Base-by-base conservation (phyloP, 441 rosid genomes). In the Daphne laureola region DNA sequence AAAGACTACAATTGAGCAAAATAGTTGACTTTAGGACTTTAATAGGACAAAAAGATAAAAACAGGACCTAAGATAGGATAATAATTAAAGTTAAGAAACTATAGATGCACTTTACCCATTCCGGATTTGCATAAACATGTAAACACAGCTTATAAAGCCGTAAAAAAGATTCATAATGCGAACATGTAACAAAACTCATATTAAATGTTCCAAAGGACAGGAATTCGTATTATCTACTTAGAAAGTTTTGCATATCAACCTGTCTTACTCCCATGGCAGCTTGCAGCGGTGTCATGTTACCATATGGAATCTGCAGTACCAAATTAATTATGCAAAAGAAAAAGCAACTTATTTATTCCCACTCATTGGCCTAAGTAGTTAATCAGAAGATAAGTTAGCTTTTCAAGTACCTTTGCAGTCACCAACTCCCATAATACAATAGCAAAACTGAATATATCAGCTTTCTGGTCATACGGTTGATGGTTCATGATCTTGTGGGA, bases 211-310 rank as follows among this genome's bases (percentile, higher is more conserved):
- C 1, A 21, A 21, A 2, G 25, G 3, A 1, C 25, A 21, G 3
- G 25, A 21, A 21, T 2, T 21, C 2, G 25, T 21, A 21, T 21
- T 12, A 14, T 18, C 36, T 25, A 25, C 31, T 18, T 52, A 31
- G 45, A 52, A 47, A 18, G 2, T 6, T 31, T 31, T 31, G 43
- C 16, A 48, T 17, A 25, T 58, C 53, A 36, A 80, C 90, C 86
- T 76, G 81, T 69, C 84, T 69, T 36, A 83, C 90, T 65, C 87
- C 90, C 66, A 83, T 57, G 18, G 90, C 90, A 61, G 84, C 90
- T 69, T 83, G 90, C 43, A 83, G 58, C 11, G 90, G 90, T 48
- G 83, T 78, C 87, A 76, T 63, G 63, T 68, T 61, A 53, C 68
- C 74, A 67, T 83, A 83, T 17, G 87, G 87, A 46, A 83, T 70